Conservation (phyloP, 2,329 filamentous ascomycete genomes). For the Pseudocercospora eumusae region DNA sequence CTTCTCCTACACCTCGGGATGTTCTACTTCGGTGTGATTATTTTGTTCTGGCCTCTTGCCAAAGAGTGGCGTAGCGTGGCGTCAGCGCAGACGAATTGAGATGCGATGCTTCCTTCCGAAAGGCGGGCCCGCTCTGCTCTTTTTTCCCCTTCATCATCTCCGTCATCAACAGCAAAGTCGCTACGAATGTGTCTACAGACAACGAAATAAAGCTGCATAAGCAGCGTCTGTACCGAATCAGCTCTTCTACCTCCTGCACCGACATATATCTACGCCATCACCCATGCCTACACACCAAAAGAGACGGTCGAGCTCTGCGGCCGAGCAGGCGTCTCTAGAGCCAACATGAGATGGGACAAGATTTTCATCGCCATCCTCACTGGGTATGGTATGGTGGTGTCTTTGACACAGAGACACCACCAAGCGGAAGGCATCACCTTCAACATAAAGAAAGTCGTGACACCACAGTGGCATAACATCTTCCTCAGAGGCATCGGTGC, state of each 20-base stretch:
- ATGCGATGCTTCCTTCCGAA: background rate
- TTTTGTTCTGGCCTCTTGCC: background rate
- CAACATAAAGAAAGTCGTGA: conserved; percentile 53
- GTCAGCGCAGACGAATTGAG: background rate
- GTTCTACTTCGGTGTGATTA: conserved; percentile 2
- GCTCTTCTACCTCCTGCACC: no score
- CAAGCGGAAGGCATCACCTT: conserved; percentile 49
- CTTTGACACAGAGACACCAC: conserved; percentile 47
- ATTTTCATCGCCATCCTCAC: conserved; percentile 47
- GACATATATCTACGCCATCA: conserved; percentile 13
- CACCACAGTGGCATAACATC: conserved; percentile 54
- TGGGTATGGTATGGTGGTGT: conserved; percentile 37
- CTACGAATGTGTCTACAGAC: no score
- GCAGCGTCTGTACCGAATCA: no score
- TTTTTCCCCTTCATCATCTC: background rate
- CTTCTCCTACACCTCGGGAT: background rate
- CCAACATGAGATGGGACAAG: conserved; percentile 56
- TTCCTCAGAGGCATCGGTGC: conserved; percentile 57
- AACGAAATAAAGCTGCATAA: no score
- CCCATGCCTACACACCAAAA: conserved; percentile 28
- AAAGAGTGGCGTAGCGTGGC: background rate
- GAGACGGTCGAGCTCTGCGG: conserved; percentile 55
- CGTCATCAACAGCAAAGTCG: background rate
- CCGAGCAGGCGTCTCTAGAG: conserved; percentile 54
- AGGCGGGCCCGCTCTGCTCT: background rate